phyloP scores from a whole-genome alignment of 129 eudicot genomes.

The Arctium lappa region DNA sequence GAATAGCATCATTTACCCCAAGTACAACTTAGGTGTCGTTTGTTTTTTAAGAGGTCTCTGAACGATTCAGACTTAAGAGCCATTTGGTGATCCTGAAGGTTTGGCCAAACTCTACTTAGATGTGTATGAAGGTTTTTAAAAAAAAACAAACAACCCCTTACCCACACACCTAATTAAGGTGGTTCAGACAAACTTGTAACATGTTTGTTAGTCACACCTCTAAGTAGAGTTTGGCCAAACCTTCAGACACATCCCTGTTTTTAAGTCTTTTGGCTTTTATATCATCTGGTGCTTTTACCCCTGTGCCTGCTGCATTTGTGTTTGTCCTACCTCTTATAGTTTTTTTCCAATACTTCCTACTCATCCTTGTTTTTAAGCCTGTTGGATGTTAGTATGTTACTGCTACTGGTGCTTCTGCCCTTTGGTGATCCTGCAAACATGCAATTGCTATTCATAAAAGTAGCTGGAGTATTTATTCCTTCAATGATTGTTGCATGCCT shows the following conservation, averaged over 20 bases:
- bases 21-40: not conserved
- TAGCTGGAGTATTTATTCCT: conserved; percentile 14
- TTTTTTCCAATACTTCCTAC: not conserved
- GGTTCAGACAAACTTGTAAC: not conserved
- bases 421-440: conserved; percentile 19
- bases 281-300: not conserved
- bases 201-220: not conserved
- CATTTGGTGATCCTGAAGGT: too few relatives aligned
- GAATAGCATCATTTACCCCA: not conserved
- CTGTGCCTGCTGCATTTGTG: not conserved
- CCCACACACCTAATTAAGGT: not conserved
- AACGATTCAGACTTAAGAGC: too few relatives aligned
- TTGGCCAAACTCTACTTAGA: too few relatives aligned
- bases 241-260: not conserved
- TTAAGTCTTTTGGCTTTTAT: not conserved
- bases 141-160: not conserved
- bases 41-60: too few relatives aligned
- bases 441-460: not conserved
- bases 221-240: not conserved
- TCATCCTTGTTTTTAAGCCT: not conserved
- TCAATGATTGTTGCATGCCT: not conserved
- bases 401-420: conserved; percentile 4
- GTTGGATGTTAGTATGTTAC: conserved; percentile 16
- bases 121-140: too few relatives aligned
- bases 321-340: not conserved